Evolutionary conservation across 2,329 filamentous ascomycete genomes (phyloP).

Genomic region (Ophiostoma sp.): DNA sequence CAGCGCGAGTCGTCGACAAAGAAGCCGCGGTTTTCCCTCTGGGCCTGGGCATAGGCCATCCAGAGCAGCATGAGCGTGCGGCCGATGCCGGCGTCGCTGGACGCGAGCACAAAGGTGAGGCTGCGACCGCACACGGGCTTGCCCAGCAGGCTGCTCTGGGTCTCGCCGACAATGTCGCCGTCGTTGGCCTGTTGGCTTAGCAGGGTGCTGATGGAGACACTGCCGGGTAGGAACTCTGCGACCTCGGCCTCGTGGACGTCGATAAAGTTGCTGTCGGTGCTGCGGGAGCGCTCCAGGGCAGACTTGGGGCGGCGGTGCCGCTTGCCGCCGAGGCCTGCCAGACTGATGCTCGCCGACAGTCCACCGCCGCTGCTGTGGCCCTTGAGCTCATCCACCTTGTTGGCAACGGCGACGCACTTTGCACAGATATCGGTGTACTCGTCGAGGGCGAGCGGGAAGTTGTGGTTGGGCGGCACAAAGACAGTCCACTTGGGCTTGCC

Average conservation of each 20-base stretch:
- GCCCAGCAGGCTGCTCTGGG: slow-evolving; percentile 39
- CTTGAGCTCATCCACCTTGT: slow-evolving; percentile 49
- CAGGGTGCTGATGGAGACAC: slow-evolving; percentile 37
- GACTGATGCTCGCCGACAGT: slow-evolving; percentile 1
- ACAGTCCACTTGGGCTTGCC: slow-evolving; percentile 73
- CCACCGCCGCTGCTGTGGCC: background rate
- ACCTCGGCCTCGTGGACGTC: slow-evolving; percentile 68
- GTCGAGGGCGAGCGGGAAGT: slow-evolving; percentile 60
- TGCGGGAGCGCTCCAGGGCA: background rate
- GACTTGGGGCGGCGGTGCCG: slow-evolving; percentile 11
- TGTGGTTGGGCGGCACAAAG: slow-evolving; percentile 62
- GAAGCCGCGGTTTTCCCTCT: slow-evolving; percentile 68
- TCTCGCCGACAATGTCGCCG: slow-evolving; percentile 44
- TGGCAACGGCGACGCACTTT: slow-evolving; percentile 61
- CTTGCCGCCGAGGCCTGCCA: slow-evolving; percentile 9
- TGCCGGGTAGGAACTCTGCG: slow-evolving; percentile 54
- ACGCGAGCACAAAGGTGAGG: slow-evolving; percentile 73
- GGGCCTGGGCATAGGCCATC: slow-evolving; percentile 75
- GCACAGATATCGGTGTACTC: slow-evolving; percentile 67
- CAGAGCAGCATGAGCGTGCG: slow-evolving; percentile 72
- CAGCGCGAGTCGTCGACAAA: slow-evolving; percentile 82
- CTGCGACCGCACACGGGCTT: slow-evolving; percentile 60
- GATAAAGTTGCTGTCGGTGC: slow-evolving; percentile 61
- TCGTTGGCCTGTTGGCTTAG: slow-evolving; percentile 30
- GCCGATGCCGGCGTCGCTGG: slow-evolving; percentile 69